These are phyloP conservation scores for Exutisphaerella laricina DNA, from an alignment of 2,329 filamentous ascomycete species.

Conservation along the genomic window DNA sequence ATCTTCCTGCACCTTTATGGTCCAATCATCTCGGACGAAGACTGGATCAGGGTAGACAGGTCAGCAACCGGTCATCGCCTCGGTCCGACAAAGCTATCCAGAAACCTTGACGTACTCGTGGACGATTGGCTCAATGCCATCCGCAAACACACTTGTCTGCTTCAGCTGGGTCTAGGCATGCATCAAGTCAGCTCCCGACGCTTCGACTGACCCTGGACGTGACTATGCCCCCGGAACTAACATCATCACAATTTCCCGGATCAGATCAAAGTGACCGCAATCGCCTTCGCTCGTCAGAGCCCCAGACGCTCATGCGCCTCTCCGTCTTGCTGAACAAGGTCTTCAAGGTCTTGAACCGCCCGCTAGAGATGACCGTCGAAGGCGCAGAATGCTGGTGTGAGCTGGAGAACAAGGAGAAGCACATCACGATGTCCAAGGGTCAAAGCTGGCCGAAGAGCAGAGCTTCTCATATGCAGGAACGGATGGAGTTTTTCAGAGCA, in stretches of 20 bases:
- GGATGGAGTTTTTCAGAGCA: neutral
- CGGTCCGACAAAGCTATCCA: neutral
- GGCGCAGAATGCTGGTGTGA: neutral
- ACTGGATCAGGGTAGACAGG: neutral
- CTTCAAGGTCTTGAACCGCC: neutral
- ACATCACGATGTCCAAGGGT: neutral
- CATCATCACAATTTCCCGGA: neutral
- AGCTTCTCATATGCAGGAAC: neutral
- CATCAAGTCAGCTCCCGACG: too few relatives aligned
- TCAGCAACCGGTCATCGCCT: neutral
- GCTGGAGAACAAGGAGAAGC: neutral
- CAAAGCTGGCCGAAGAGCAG: neutral
- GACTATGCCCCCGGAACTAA: neutral
- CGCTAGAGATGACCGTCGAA: neutral
- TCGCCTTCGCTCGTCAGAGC: neutral
- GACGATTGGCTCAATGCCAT: neutral
- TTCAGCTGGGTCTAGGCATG: neutral
- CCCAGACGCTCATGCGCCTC: neutral
- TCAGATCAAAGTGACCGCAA: neutral
- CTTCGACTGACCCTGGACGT: neutral
- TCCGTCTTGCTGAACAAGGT: neutral
- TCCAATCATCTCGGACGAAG: neutral
- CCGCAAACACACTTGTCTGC: neutral
- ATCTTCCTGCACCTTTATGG: neutral
- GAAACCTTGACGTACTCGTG: neutral